Evolutionary conservation across 768 basidiomycete species (phyloP), one percentile per base, ranked within the genome.

Genomic region (Thelephora aurantiotincta): DNA sequence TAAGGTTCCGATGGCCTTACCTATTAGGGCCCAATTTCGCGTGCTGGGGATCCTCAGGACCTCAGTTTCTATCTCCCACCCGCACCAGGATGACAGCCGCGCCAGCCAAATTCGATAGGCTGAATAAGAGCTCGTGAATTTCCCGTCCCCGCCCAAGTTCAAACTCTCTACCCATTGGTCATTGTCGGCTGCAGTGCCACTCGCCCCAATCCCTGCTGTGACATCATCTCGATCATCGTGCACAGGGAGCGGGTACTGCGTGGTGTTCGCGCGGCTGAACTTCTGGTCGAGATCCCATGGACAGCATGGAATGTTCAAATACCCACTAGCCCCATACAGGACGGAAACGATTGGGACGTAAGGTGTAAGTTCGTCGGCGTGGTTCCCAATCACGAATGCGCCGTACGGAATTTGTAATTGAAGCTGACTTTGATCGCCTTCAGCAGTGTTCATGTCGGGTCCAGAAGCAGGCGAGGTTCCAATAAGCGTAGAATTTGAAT

Each of bases 361-460:
- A 0, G 94, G 94, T 19, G 93, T 93, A 14, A 98, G 69, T 55
- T 98, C 94, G 65, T 98, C 94, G 0, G 93, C 85, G 61, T 98
- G 94, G 65, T 97, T 97, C 7, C 87, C 91, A 44, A 98, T 84
- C 49, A 98, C 64, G 64, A 96, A 98, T 2, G 69, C 63, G 1
- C 71, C 77, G 0, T 67, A 65, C 13, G 34, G 26, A 44, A 3
- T 37, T n/a, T 1, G 23, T 11, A 2, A 36, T 38, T 7, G 34
- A 14, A 26, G 34, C 30, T 2, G 43, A 22, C 9, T 14, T 14
- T 30, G 26, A 30, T 30, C 26, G 26, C 9, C 26, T 30, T 30
- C 26, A 4, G 26, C 4, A 30, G 26, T 4, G 26, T 30, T 9
- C 26, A 9, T 30, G 45, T 19, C 30, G 44, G 46, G 52, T 35